phyloP scores from a whole-genome alignment of 148 eudicot genomes.

The Diospyros kaki region DNA sequence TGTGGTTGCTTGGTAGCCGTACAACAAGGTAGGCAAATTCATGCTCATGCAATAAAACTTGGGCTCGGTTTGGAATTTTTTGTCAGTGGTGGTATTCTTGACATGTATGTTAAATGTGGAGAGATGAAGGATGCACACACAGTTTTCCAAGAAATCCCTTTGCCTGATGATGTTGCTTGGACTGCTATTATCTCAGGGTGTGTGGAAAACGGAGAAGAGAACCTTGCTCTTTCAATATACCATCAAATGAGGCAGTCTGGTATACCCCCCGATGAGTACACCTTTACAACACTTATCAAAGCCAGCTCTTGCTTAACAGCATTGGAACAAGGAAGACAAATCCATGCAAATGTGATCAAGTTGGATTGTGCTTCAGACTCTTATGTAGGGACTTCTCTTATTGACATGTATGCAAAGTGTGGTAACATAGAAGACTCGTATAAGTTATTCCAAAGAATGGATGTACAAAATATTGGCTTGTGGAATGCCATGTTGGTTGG shows the following conservation, averaged over 20 bases:
- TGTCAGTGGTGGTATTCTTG: conserved; percentile 11
- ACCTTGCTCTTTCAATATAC: conserved; percentile 13
- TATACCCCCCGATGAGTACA: conserved; percentile 17
- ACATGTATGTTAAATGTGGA: conserved; percentile 23
- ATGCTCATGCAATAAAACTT: neutral
- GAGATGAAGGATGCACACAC: conserved; percentile 5
- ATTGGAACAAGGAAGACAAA: conserved; percentile 22
- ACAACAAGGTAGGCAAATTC: conserved; percentile 15
- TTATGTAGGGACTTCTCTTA: conserved; percentile 18
- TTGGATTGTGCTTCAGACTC: conserved; percentile 15
- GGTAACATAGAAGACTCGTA: conserved; percentile 20
- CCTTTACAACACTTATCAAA: conserved; percentile 19
- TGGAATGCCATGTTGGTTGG: conserved; percentile 26
- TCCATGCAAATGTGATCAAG: conserved; percentile 20
- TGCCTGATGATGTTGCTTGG: conserved; percentile 20
- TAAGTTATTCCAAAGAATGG: conserved; percentile 11
- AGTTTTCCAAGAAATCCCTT: conserved; percentile 17
- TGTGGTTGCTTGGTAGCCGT: conserved; percentile 7
- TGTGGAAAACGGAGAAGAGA: conserved; percentile 20
- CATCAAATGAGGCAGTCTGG: conserved; percentile 21
- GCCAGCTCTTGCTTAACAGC: conserved; percentile 22
- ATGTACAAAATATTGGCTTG: conserved; percentile 1
- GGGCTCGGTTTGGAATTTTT: conserved; percentile 12
- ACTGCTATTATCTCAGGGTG: conserved; percentile 18
- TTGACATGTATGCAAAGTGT: conserved; percentile 24